Percentiles rank a stretch among this genome's conserved stretches.
Evolutionary conservation across 2,329 filamentous ascomycete genomes (phyloP).

Genomic region (Lizonia empirigonia): DNA sequence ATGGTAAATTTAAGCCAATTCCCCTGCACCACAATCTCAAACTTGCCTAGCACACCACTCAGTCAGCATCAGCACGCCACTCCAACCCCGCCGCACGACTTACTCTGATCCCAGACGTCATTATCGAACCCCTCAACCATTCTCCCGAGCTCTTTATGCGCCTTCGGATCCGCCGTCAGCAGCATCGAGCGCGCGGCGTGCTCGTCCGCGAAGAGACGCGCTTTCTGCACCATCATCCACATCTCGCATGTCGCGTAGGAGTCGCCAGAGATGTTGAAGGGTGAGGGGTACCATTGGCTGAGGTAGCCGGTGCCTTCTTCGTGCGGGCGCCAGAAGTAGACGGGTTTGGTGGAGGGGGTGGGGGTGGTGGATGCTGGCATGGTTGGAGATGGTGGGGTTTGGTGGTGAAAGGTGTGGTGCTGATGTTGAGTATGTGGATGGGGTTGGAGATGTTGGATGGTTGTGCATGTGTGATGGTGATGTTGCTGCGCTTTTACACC

Average conservation of each 20-base stretch:
- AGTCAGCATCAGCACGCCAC: background rate
- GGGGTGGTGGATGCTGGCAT: constrained; percentile 1
- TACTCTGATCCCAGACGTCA: constrained; percentile 55
- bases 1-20: constrained; percentile 65
- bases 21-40: constrained; percentile 62
- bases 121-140: constrained; percentile 60
- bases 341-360: constrained; percentile 10
- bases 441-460: background rate
- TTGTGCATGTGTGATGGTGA: background rate
- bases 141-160: constrained; percentile 62
- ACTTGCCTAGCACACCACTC: constrained; percentile 55
- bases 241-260: constrained; percentile 51
- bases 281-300: constrained; percentile 65
- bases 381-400: background rate
- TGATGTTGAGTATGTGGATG: too few relatives aligned
- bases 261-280: constrained; percentile 50
- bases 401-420: background rate
- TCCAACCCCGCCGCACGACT: constrained; percentile 1
- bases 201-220: constrained; percentile 51
- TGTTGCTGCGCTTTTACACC: background rate
- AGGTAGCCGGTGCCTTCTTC: constrained; percentile 57
- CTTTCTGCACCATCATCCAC: constrained; percentile 58
- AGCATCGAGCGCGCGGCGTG: constrained; percentile 57
- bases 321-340: constrained; percentile 39
- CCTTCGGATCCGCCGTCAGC: constrained; percentile 51